A percentile compares a stretch with the other conserved stretches of the same genome.
These are phyloP conservation scores for Colletotrichum horii DNA, from an alignment of 2,329 filamentous ascomycete species.

Conservation along the genomic window DNA sequence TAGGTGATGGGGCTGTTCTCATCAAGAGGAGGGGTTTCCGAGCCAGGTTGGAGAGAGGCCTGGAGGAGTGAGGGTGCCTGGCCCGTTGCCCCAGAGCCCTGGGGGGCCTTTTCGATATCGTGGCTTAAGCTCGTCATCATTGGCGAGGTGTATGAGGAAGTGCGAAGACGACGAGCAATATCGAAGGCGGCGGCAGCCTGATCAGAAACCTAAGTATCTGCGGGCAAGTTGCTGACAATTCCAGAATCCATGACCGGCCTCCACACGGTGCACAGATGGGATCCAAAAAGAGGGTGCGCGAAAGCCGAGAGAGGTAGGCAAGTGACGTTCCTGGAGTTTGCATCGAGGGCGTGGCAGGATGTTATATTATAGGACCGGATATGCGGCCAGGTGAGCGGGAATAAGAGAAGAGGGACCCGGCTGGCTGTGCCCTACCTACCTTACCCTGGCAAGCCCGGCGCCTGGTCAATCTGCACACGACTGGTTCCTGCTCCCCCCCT, in stretches of 20 bases:
- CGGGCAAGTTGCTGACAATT: not conserved
- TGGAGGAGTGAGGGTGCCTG: not conserved
- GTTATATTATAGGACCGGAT: conserved; percentile 15
- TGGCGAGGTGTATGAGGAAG: not conserved
- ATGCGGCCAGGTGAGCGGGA: not conserved
- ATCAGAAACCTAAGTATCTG: not conserved
- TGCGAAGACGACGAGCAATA: not conserved
- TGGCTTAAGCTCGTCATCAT: not conserved
- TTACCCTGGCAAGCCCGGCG: not conserved
- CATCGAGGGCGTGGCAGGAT: not conserved
- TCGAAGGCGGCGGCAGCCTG: not conserved
- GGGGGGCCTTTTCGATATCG: conserved; percentile 6
- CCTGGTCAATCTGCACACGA: not conserved
- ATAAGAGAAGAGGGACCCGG: conserved; percentile 5
- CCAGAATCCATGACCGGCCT: not conserved
- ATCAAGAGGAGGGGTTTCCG: not conserved
- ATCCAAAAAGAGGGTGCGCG: not conserved
- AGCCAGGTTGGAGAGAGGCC: not conserved
- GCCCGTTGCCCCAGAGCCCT: not conserved
- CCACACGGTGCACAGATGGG: not conserved
- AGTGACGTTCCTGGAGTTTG: not conserved
- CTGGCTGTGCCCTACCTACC: not conserved
- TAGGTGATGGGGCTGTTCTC: conserved; percentile 35
- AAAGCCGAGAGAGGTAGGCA: not conserved
- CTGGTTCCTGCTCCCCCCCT: not conserved